Evolutionary conservation across 805 yeast species (phyloP).

Genomic region (Zygosaccharomyces pseudorouxii): DNA sequence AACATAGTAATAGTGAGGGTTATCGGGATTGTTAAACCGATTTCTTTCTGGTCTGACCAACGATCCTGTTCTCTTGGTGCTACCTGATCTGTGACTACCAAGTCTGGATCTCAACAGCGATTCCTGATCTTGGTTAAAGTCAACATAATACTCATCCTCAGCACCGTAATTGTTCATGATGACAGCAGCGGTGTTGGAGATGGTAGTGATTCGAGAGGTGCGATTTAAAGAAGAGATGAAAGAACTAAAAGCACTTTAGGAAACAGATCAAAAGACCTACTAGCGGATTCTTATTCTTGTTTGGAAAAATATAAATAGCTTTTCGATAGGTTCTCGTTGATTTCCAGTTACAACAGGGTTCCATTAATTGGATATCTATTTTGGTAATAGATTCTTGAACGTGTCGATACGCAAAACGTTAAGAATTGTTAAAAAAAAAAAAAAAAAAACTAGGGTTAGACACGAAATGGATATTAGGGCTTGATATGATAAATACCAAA

Average conservation of each 20-base stretch:
- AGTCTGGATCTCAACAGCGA: slow-evolving; percentile 31
- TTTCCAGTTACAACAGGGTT: not conserved
- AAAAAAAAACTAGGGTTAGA: not conserved
- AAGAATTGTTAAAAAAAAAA: not conserved
- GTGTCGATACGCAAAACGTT: slow-evolving; percentile 3
- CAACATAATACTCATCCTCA: slow-evolving; percentile 18
- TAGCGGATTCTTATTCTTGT: not conserved
- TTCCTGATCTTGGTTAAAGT: slow-evolving; percentile 28
- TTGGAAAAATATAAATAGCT: not conserved
- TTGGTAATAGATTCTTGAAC: slow-evolving; percentile 3
- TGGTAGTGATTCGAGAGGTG: not conserved
- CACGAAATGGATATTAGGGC: not conserved
- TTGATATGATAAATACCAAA: not conserved
- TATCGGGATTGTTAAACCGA: slow-evolving; percentile 53
- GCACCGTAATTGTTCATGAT: slow-evolving; percentile 6
- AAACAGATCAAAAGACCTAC: not conserved
- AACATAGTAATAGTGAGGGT: slow-evolving; percentile 74
- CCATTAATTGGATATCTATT: slow-evolving; percentile 2
- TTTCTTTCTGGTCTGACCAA: slow-evolving; percentile 84
- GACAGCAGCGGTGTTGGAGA: not conserved
- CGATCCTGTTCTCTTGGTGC: slow-evolving; percentile 43
- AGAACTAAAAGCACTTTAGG: not conserved
- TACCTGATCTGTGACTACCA: slow-evolving; percentile 12
- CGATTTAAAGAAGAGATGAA: not conserved
- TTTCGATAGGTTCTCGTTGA: not conserved